phyloP scores from a whole-genome alignment of 768 basidiomycete genomes.

The Leucosporidium yakuticum region DNA sequence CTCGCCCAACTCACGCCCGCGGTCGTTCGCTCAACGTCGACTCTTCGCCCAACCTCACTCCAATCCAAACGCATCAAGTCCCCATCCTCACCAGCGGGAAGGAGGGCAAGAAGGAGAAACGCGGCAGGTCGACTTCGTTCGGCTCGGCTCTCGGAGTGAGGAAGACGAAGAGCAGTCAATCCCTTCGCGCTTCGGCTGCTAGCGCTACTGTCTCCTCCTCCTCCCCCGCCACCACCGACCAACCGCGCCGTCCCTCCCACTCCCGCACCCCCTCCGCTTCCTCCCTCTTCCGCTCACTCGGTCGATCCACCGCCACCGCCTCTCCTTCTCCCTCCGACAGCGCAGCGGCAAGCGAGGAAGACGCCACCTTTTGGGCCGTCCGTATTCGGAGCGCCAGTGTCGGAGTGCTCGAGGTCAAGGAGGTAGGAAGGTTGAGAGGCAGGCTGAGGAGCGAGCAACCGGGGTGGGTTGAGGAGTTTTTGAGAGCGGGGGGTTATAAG shows the following conservation, averaged over 20 bases:
- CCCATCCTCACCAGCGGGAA: not conserved
- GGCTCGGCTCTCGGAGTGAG: not conserved
- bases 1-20: conserved; percentile 47
- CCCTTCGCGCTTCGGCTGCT: not conserved
- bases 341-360: conserved; percentile 44
- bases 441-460: conserved; percentile 88
- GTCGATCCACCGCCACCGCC: conserved; percentile 19
- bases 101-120: not conserved
- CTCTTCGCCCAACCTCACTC: not conserved
- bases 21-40: conserved; percentile 13
- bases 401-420: conserved; percentile 71
- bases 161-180: not conserved
- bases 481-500: conserved; percentile 75
- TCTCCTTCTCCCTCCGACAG: conserved; percentile 54
- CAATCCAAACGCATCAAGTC: too few species aligned
- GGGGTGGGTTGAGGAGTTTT: conserved; percentile 84
- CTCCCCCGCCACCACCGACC: conserved; percentile 6
- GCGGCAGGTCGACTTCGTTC: not conserved
- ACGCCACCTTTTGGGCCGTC: conserved; percentile 54
- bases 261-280: not conserved
- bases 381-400: conserved; percentile 64
- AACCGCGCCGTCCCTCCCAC: conserved; percentile 24
- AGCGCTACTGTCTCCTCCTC: too few species aligned
- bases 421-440: conserved; percentile 78
- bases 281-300: not conserved